A percentile compares a stretch with the other conserved stretches of the same genome.
Evolutionary conservation across 108 stramenopile species (phyloP).

Genomic region (Hondaea fermentalgiana): DNA sequence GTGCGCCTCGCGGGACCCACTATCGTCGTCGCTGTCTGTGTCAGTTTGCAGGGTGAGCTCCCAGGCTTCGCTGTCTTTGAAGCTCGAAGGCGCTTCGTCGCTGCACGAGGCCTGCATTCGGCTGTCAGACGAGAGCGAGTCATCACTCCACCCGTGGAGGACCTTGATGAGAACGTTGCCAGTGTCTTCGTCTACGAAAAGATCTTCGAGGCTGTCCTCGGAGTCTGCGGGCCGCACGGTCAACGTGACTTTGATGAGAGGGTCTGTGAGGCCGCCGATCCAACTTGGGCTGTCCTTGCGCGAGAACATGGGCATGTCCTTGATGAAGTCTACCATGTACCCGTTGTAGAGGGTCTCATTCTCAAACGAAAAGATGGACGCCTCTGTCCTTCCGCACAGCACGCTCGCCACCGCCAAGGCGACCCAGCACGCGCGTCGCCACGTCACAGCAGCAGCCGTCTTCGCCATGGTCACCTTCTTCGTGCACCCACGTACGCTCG

Average conservation of each 20-base stretch:
- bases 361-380: not conserved
- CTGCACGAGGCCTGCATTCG: not conserved
- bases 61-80: not conserved
- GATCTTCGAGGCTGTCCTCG: not conserved
- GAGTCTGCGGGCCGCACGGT: not conserved
- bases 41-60: not conserved
- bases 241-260: not conserved
- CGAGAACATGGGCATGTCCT: constrained; percentile 16
- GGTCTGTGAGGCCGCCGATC: not conserved
- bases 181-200: not conserved
- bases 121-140: not conserved
- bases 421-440: no score
- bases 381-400: not conserved
- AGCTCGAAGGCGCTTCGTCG: not conserved
- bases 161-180: not conserved
- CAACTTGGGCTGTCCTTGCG: not conserved
- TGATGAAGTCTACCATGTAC: not conserved
- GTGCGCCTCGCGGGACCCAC: not conserved
- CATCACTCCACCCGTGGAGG: not conserved
- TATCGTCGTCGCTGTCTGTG: not conserved
- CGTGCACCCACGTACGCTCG: no score
- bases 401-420: no score
- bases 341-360: not conserved
- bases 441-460: no score
- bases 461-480: no score